Base-by-base conservation (phyloP, 129 eudicot species). In the Heracleum sosnowskyi region DNA sequence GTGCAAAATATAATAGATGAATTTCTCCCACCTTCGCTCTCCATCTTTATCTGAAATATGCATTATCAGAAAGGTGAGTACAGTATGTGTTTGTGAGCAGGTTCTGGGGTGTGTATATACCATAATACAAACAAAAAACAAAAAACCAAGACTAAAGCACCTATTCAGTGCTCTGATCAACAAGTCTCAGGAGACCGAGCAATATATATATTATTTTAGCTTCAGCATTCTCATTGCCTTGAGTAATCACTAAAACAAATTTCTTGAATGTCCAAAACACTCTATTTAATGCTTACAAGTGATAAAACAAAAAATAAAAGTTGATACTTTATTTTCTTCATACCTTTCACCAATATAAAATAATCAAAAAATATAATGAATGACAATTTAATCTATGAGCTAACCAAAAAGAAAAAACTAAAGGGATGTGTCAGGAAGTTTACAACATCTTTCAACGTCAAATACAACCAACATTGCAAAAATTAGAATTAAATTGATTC, bases 1-100 rank as follows among this genome's bases (percentile, higher is more conserved):
- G 99, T 96, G 81, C 99, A 96, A 87, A 96, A 96, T 72, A 96
- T 78, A 41, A 96, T 88, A n/a, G 96, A 92, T 71, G 97, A 96
- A 53, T 90, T 86, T 81, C 79, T 89, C 76, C 99, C 99, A 71
- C 99, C 99, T 90, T 87, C 90, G 78, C 84, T 87, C 79, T 96
- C 99, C 91, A 96, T 76, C 68, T 93, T 88, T 82, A 96, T 96
- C 99, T 96, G 85, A 82, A 78, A 76, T 77, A 55, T 71, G 29
- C 86, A 82, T 8, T 66, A 53, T 12, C 22, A 74, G 69, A n/a
- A 55, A 66, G 41, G 45, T 69, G 33, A 69, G 72, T 31, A 41
- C 29, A 8, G 76, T 24, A 72, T 24, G 45, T 37, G 45, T 70
- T 70, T 12, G 72, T 13, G 24, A 6, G 72, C 39, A 60, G 33